Percentiles rank a stretch among this genome's conserved stretches.
Conservation (phyloP, 1,284 basidiomycete genomes). For the Polyporus tsugae region DNA sequence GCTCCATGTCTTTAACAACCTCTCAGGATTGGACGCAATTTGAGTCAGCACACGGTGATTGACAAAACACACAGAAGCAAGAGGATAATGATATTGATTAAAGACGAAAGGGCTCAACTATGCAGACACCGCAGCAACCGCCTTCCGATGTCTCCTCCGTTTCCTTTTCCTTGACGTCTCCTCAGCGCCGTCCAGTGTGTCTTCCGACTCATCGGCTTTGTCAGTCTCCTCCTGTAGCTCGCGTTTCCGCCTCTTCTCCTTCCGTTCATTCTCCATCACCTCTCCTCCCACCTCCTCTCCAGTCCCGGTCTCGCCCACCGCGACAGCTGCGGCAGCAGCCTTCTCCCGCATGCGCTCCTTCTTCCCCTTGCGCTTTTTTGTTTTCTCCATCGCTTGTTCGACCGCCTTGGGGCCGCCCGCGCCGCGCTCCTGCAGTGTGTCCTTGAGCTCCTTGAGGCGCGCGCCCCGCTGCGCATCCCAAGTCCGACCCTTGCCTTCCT, state of each 20-base stretch:
- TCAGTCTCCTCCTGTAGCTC: conserved; percentile 19
- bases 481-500: conserved; percentile 50
- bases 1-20: background rate
- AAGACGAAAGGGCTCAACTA: conserved; percentile 13
- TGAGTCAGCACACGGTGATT: background rate
- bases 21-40: background rate
- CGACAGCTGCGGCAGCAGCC: conserved; percentile 38
- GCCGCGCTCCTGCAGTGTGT: conserved; percentile 40
- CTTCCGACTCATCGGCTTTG: background rate
- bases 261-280: conserved; percentile 13
- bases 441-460: conserved; percentile 73
- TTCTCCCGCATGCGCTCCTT: conserved; percentile 73
- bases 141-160: conserved; percentile 30
- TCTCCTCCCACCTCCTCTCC: conserved; percentile 30
- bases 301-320: conserved; percentile 34
- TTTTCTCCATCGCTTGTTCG: conserved; percentile 37
- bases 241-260: conserved; percentile 19
- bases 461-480: conserved; percentile 76
- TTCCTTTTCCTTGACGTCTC: conserved; percentile 28
- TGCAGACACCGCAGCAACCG: conserved; percentile 17
- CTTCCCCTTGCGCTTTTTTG: conserved; percentile 78
- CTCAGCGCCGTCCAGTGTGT: conserved; percentile 6
- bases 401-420: conserved; percentile 16
- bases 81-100: conserved; percentile 1
- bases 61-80: background rate